Evolutionary conservation across 805 yeast species (phyloP), one percentile per base, ranked within the genome.

Genomic region (Ogataea paraovalis): DNA sequence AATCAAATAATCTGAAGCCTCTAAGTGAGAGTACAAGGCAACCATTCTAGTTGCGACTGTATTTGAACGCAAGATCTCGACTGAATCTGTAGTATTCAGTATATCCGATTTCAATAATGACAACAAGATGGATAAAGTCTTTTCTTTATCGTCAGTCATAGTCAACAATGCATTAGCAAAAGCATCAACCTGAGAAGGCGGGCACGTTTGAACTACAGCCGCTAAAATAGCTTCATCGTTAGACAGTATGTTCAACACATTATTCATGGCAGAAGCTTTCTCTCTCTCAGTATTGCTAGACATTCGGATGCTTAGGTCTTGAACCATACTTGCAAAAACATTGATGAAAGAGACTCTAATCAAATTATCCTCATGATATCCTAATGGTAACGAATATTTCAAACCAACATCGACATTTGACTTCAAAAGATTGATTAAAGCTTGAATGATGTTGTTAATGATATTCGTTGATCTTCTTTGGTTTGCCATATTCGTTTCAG

Each of bases 11-110:
- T 72, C 77, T 20, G 64, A 61, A 0, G 95, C 95, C 54, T 79
- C 76, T n/a, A 75, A 70, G 55, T 82, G 79, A 0, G 94, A 87
- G 55, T 83, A 81, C 14, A 85, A 70, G 0, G 91, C 83, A 44
- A 88, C 71, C 44, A 88, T 73, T 56, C 90, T 76, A 0, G 96
- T 88, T 28, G 94, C 86, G 33, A 88, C 85, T 44, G 91, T 83
- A 62, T 89, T 89, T 45, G 94, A 76, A 57, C 96, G 75, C 56
- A 89, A 72, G 27, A 89, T 79, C 59, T 87, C 94, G 27, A 86
- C 79, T 18, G 86, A 77, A 49, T 84, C 76, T 1, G 77, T 66
- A 0, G 87, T 80, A 25, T 68, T 71, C 43, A 69, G 61, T 20
- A 89, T 83, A 60, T 88, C 96, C 48, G 78, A 79, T 23, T 69